These are phyloP conservation scores for Ophiostoma triangulosporum DNA, from an alignment of 2,329 filamentous ascomycete species.

Conservation along the genomic window DNA sequence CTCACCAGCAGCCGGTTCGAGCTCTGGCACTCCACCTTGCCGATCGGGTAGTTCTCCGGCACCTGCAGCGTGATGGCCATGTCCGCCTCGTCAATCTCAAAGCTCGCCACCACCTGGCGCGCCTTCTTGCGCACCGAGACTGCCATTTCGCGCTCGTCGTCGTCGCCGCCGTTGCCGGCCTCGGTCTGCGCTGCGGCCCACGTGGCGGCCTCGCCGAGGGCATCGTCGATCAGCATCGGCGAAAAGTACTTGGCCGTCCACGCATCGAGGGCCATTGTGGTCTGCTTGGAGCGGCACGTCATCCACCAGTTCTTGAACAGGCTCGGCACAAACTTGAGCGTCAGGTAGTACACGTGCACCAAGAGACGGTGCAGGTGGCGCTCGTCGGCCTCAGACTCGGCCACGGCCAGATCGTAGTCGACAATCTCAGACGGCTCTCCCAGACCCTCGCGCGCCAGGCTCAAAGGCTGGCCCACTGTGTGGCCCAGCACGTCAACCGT, in stretches of 20 bases:
- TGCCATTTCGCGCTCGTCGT: constrained; percentile 41
- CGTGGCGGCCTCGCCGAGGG: constrained; percentile 50
- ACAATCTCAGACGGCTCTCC: constrained; percentile 37
- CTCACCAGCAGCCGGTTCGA: constrained; percentile 75
- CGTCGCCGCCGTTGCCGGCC: constrained; percentile 13
- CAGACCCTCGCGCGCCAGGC: constrained; percentile 55
- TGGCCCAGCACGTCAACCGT: constrained; percentile 77
- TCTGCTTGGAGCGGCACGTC: constrained; percentile 67
- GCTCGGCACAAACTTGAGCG: constrained; percentile 61
- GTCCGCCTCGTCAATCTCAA: constrained; percentile 75
- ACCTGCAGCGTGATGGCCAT: constrained; percentile 73
- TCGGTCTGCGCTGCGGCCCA: constrained; percentile 49
- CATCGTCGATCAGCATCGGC: constrained; percentile 50
- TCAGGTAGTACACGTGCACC: constrained; percentile 73
- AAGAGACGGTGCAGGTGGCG: constrained; percentile 72
- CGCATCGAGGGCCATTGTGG: constrained; percentile 60
- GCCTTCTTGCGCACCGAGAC: constrained; percentile 61
- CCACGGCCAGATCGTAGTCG: constrained; percentile 37
- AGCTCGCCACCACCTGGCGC: constrained; percentile 69
- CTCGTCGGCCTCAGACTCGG: constrained; percentile 44
- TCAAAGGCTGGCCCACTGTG: constrained; percentile 57
- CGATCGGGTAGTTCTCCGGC: constrained; percentile 70
- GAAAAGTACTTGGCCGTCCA: constrained; percentile 85
- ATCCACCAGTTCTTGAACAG: constrained; percentile 78
- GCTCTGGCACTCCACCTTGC: constrained; percentile 61